Conservation (phyloP, 495 filamentous ascomycete genomes). For the Pseudoneurospora amorphoporcata region DNA sequence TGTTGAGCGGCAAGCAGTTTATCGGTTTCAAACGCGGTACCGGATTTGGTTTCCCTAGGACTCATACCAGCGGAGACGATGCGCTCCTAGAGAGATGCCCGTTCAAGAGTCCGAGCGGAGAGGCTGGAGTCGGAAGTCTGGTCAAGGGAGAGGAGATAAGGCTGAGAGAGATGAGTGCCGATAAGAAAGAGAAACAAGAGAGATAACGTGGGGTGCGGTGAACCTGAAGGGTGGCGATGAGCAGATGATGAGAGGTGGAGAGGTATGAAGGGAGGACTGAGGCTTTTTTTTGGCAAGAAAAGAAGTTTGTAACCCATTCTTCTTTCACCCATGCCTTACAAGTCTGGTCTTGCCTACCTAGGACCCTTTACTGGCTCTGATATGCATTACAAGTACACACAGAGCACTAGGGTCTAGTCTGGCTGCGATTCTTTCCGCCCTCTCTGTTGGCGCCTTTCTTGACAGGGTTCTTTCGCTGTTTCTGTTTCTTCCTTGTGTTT, state of each 20-base stretch:
- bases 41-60: slow-evolving; percentile 11
- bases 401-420: neutral
- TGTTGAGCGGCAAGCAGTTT: slow-evolving; percentile 12
- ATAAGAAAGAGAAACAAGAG: neutral
- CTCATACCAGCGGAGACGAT: neutral
- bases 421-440: neutral
- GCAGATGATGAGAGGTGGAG: neutral
- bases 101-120: slow-evolving; percentile 10
- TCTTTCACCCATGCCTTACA: neutral
- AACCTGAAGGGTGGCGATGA: neutral
- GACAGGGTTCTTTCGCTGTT: neutral
- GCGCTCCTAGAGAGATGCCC: slow-evolving; percentile 3
- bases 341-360: neutral
- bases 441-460: neutral
- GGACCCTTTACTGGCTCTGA: neutral
- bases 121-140: slow-evolving; percentile 3
- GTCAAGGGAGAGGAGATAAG: neutral
- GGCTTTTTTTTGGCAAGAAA: neutral
- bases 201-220: neutral
- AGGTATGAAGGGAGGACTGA: neutral
- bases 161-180: neutral
- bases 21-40: slow-evolving; percentile 10
- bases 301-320: neutral
- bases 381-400: neutral
- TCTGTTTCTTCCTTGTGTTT: neutral